Evolutionary conservation across 495 filamentous ascomycete genomes (phyloP).

Genomic region (Xylaria nigripes): DNA sequence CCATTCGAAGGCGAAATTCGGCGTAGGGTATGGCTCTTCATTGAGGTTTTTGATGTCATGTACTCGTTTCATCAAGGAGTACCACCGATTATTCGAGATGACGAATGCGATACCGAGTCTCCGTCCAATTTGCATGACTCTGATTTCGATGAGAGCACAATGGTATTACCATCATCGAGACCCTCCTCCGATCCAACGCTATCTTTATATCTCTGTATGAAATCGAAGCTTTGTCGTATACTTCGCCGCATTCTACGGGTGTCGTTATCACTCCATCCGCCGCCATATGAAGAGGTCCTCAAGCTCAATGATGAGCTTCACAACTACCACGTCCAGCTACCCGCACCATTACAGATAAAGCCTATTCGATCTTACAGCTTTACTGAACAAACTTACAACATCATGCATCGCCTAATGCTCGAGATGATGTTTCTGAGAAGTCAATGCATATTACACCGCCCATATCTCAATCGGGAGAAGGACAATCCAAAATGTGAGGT

Average conservation of each 20-base stretch:
- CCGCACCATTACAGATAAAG: constrained; percentile 21
- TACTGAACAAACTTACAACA: constrained; percentile 26
- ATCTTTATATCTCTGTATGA: constrained; percentile 35
- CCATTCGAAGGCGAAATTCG: constrained; percentile 46
- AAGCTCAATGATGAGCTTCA: constrained; percentile 31
- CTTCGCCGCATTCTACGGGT: constrained; percentile 33
- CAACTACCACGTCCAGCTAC: constrained; percentile 23
- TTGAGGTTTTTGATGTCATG: constrained; percentile 43
- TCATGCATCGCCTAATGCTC: constrained; percentile 31
- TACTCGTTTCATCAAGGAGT: constrained; percentile 43
- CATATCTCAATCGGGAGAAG: constrained; percentile 28
- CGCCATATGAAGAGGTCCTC: constrained; percentile 28
- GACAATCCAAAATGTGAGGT: constrained; percentile 22
- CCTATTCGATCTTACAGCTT: constrained; percentile 28
- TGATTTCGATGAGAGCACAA: constrained; percentile 38
- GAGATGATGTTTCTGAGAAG: constrained; percentile 34
- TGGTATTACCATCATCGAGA: constrained; percentile 31
- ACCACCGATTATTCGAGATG: constrained; percentile 36
- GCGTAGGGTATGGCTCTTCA: constrained; percentile 41
- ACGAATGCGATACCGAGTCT: constrained; percentile 37
- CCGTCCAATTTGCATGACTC: constrained; percentile 40
- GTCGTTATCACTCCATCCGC: constrained; percentile 22
- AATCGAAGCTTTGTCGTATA: constrained; percentile 31
- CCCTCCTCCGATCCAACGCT: constrained; percentile 37
- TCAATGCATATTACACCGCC: constrained; percentile 36